phyloP scores from a whole-genome alignment of 2,329 filamentous ascomycete genomes.

The Zymoseptoria ardabiliae region DNA sequence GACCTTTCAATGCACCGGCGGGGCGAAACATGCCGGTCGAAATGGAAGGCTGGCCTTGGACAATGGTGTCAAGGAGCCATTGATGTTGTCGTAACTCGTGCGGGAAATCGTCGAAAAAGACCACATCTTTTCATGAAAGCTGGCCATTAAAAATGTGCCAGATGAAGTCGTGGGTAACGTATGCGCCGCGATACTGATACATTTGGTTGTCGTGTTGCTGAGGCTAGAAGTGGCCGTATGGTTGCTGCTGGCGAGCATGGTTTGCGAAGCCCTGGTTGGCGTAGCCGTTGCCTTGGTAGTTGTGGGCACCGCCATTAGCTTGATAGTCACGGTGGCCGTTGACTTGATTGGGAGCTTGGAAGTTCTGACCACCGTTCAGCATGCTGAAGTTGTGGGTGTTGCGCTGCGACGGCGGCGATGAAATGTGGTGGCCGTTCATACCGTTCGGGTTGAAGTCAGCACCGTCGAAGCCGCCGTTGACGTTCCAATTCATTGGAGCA shows the following conservation, averaged over 20 bases:
- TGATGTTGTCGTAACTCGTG: neutral
- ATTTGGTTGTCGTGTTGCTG: neutral
- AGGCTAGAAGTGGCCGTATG: conserved; percentile 23
- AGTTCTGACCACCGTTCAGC: conserved; percentile 12
- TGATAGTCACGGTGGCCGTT: conserved; percentile 8
- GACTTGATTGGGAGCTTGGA: conserved; percentile 10
- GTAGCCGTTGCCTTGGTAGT: conserved; percentile 12
- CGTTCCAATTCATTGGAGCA: conserved; percentile 17
- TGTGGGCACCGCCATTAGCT: conserved; percentile 2
- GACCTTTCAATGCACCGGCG: neutral
- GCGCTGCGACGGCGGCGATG: conserved; percentile 26
- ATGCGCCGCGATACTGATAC: conserved; percentile 15
- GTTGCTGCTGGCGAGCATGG: conserved; percentile 11
- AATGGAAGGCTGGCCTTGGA: neutral
- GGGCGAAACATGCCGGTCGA: neutral
- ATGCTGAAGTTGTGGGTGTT: conserved; percentile 17
- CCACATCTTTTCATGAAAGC: neutral
- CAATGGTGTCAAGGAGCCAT: neutral
- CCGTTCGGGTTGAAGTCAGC: conserved; percentile 7
- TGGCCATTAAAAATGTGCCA: neutral
- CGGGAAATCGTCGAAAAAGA: neutral
- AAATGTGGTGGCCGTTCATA: conserved; percentile 17
- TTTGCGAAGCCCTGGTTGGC: conserved; percentile 14
- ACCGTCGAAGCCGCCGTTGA: conserved; percentile 10
- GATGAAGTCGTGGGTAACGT: neutral